Base-by-base conservation (phyloP, 192 early-diverging fungal species). In the Glomus cerebriforme region DNA sequence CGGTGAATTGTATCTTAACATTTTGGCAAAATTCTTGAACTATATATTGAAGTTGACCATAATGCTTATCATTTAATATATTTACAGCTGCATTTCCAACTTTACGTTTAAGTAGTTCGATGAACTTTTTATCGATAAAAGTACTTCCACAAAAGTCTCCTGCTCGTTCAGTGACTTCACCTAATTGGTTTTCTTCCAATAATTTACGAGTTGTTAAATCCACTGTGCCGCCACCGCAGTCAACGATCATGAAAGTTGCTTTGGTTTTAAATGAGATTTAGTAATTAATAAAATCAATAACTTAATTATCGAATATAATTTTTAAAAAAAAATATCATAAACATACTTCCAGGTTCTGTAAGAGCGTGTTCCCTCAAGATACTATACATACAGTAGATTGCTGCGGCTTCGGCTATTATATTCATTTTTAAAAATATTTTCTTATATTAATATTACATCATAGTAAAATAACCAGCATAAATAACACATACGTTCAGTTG, bases 151-250 rank as follows among this genome's bases (percentile, higher is more conserved):
- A 72, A 24, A 32, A 43, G 15, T 72, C 45, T 5, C 70, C 70
- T 24, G 26, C 26, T 45, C 43, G 19, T 43, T 72, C 70, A 3
- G 32, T 72, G 4, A 26, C 29, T 72, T 72, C 70, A 17, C 43
- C 32, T 49, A 72, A 32, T 72, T 72, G 26, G 12, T 43, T 32
- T 7, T 13, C 39, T 39, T 24, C 13, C 22, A 72, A 54, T 8
- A 45, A 54, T n/a, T 29, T 43, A 24, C 22, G 45, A 65, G 73
- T 81, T 86, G 77, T 89, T 75, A 87, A 79, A 83, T 89, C 88
- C 0, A 89, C 88, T 9, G 88, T 89, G 64, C 88, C 88, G 63
- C 88, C 88, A 75, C 88, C 88, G 27, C 85, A 86, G 81, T 89
- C 88, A 74, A 85, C 86, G 45, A 89, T 85, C 86, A 89, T 87